Percentiles rank a stretch among this genome's conserved stretches.
Conservation (phyloP, 345 rosid genomes). For the Citrus hindsii region DNA sequence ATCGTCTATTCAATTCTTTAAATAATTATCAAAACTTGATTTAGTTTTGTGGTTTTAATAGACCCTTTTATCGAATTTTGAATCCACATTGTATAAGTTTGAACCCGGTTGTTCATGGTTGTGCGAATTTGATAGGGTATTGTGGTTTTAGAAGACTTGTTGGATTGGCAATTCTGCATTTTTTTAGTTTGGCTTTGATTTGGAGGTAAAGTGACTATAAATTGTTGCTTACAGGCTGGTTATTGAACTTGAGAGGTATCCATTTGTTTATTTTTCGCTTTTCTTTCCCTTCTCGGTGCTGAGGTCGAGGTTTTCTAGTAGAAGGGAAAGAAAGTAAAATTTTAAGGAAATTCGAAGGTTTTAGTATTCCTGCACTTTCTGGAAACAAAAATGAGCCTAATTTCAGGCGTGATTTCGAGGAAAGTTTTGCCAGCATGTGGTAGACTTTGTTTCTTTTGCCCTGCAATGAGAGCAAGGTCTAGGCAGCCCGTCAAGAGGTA, state of each 20-base stretch:
- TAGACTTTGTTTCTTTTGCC: slow-evolving; percentile 85
- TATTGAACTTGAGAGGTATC: slow-evolving; percentile 26
- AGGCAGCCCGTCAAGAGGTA: slow-evolving; percentile 97
- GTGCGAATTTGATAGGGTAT: neutral
- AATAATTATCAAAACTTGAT: neutral
- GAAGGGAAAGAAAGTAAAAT: slow-evolving; percentile 60
- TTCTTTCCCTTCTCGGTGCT: slow-evolving; percentile 68
- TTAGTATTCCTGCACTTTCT: neutral
- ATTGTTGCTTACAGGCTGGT: slow-evolving; percentile 33
- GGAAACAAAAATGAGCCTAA: slow-evolving; percentile 48
- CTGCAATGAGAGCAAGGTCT: slow-evolving; percentile 85
- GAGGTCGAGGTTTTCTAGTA: slow-evolving; percentile 33
- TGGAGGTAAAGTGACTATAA: slow-evolving; percentile 16
- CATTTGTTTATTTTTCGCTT: slow-evolving; percentile 22
- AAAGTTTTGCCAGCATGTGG: slow-evolving; percentile 92
- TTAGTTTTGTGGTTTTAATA: neutral
- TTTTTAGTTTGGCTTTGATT: slow-evolving; percentile 9
- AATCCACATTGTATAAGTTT: neutral
- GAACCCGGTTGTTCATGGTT: neutral
- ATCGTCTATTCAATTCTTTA: neutral
- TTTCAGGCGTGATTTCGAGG: slow-evolving; percentile 90
- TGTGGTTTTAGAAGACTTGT: neutral
- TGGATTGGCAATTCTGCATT: slow-evolving; percentile 10
- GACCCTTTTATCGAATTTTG: neutral
- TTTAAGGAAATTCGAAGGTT: slow-evolving; percentile 6